phyloP scores from a whole-genome alignment of 1,284 basidiomycete species.

The Singerocomus rubriflavus region DNA sequence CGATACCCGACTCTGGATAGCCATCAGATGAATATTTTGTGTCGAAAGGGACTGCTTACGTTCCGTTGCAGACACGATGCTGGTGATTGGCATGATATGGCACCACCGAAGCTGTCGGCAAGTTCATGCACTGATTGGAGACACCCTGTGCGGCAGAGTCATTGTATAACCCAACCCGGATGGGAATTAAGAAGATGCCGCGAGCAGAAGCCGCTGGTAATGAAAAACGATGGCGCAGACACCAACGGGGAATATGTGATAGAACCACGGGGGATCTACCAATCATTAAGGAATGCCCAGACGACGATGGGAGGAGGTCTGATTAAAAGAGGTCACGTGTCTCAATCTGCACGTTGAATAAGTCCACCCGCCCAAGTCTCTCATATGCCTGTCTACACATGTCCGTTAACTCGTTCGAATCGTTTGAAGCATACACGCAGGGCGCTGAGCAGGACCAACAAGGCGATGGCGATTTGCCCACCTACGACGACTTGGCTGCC shows the following conservation, averaged over 20 bases:
- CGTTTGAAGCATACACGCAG: slow-evolving; percentile 25
- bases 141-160: slow-evolving; percentile 1
- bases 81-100: slow-evolving; percentile 8
- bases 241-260: neutral
- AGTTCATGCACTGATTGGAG: neutral
- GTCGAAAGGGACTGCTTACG: slow-evolving; percentile 1
- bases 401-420: slow-evolving; percentile 22
- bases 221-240: neutral
- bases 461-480: slow-evolving; percentile 62
- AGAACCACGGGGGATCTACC: neutral
- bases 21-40: neutral
- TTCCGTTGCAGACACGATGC: slow-evolving; percentile 1
- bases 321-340: slow-evolving; percentile 12
- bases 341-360: neutral
- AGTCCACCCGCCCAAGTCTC: neutral
- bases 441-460: slow-evolving; percentile 56
- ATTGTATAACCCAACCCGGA: neutral
- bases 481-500: slow-evolving; percentile 70
- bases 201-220: neutral
- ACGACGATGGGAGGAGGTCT: neutral
- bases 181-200: neutral
- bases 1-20: neutral
- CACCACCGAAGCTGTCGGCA: slow-evolving; percentile 12
- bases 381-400: slow-evolving; percentile 9
- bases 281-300: neutral